Base-by-base conservation (phyloP, 1,284 basidiomycete species). In the Meripilus lineatus region DNA sequence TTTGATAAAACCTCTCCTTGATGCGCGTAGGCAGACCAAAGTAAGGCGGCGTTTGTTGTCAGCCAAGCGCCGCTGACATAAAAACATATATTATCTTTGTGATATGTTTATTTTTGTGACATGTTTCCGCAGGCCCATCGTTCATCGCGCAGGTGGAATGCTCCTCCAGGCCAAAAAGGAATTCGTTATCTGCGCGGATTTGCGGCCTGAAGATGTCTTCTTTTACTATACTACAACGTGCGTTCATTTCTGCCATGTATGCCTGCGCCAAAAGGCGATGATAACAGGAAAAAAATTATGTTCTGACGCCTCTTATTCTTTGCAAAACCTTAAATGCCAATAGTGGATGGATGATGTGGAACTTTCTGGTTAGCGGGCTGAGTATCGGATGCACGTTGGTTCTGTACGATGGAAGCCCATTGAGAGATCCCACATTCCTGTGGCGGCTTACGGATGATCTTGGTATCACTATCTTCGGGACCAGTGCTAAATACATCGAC, bases 161-260 rank as follows among this genome's bases (percentile, higher is more conserved):
- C 72, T 93, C 14, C 63, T 93, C 17, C 89, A 93, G 58, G 71
- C 83, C 11, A 80, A 85, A 58, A 89, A 93, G 58, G 89, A 93
- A 61, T 80, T 91, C 51, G 68, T 75, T 35, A 77, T 93, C 23
- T 90, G 87, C 58, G 87, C 78, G 4, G 87, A 86, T 56, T 72
- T 93, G 37, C 66, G 67, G 18, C 66, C 77, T 10, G 71, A 79
- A 18, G 88, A 91, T 59, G 79, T 92, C 4, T 91, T 89, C 65
- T 89, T 93, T 63, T 90, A 89, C 61, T 92, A 92, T 58, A 89
- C 89, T 1, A 90, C 88, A 34, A 88, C 88, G 84, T 88, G 58
- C 63, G 85, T 71, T 50, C 40, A 39, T 28, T 32, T 8, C 34
- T 39, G 32, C 36, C 50, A 40, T 38, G 26, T 42, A 32, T 35